phyloP scores from a whole-genome alignment of 305 asterid genomes.

The Solanum hybrid region DNA sequence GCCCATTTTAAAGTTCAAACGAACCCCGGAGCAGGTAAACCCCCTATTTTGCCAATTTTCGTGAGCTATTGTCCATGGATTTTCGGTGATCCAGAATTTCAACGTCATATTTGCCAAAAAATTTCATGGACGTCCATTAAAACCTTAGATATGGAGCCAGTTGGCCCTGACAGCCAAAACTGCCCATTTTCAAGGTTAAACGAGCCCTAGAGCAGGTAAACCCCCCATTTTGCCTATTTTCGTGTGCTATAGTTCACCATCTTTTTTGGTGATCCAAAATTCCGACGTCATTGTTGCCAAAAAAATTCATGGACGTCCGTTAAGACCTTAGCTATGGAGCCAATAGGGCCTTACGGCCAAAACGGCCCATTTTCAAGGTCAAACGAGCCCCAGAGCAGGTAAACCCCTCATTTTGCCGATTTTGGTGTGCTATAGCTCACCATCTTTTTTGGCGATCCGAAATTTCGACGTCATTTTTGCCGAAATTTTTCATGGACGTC shows the following conservation, averaged over 20 bases:
- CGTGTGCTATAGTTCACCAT: background rate
- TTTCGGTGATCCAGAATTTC: rapidly evolving
- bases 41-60: rapidly evolving
- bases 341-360: rapidly evolving
- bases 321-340: background rate
- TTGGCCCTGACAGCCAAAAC: background rate
- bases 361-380: background rate
- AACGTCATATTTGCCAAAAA: rapidly evolving
- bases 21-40: no score
- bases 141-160: background rate
- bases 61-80: background rate
- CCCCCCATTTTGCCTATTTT: background rate
- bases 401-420: no score
- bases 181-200: background rate
- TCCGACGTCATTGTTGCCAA: rapidly evolving
- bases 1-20: background rate
- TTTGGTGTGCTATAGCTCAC: background rate
- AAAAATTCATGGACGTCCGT: no score
- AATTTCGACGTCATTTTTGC: rapidly evolving
- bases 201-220: rapidly evolving
- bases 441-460: rapidly evolving
- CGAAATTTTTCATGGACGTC: rapidly evolving
- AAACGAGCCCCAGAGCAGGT: rapidly evolving
- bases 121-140: no score
- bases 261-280: no score